Conservation (phyloP, 345 rosid genomes). For the Arabidopsis suecica region DNA sequence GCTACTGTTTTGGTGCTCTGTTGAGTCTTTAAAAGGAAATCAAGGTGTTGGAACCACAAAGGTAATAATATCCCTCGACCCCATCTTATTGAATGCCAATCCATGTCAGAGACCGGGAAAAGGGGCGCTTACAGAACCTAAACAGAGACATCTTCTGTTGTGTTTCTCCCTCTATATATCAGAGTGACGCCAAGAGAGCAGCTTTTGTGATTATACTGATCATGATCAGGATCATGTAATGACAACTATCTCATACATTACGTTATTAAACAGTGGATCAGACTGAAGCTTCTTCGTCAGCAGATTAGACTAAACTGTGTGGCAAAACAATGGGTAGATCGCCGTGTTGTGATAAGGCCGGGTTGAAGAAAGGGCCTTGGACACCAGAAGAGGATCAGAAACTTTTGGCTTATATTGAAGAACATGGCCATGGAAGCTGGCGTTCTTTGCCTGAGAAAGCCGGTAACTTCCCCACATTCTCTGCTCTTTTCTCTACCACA, state of each 20-base stretch:
- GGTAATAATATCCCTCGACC: constrained; percentile 35
- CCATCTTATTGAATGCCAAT: constrained; percentile 48
- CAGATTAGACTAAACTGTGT: constrained; percentile 29
- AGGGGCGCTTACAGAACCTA: constrained; percentile 37
- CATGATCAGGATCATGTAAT: constrained; percentile 25
- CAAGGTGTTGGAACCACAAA: constrained; percentile 44
- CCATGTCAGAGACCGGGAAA: constrained; percentile 41
- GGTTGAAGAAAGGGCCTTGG: constrained; percentile 98
- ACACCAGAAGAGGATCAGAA: constrained; percentile 95
- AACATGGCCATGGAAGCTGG: constrained; percentile 98
- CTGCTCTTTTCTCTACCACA: neutral
- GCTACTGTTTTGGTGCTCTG: constrained; percentile 11
- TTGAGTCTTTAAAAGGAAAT: constrained; percentile 39
- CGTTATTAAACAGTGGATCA: constrained; percentile 3
- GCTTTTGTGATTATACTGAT: constrained; percentile 30
- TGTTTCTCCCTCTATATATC: constrained; percentile 47
- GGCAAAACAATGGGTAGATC: constrained; percentile 64
- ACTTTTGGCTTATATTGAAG: constrained; percentile 87
- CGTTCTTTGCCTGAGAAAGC: constrained; percentile 88
- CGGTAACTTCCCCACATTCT: constrained; percentile 54
- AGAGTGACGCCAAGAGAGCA: constrained; percentile 32
- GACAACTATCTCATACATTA: constrained; percentile 25
- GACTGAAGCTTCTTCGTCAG: constrained; percentile 25
- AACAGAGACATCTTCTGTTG: constrained; percentile 40
- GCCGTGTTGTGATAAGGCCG: constrained; percentile 85